Conservation (phyloP, 805 yeast genomes). For the Yarrowia deformans region DNA sequence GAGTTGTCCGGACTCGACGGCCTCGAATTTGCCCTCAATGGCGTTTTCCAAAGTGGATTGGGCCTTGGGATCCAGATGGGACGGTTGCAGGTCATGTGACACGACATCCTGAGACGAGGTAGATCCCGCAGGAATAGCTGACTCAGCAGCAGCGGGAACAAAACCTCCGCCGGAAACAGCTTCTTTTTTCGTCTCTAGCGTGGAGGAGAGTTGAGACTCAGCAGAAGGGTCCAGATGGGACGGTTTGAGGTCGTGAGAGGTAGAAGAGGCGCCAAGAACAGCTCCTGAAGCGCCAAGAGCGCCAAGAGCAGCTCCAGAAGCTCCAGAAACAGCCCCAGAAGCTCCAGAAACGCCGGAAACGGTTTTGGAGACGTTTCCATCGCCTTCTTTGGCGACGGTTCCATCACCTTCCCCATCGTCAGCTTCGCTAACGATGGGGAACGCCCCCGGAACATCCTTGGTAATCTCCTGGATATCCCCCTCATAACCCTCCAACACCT, state of each 20-base stretch:
- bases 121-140: slow-evolving; percentile 1
- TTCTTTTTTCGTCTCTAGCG: background rate
- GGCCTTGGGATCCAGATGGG: background rate
- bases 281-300: too few species aligned
- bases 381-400: too few species aligned
- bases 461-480: slow-evolving; percentile 34
- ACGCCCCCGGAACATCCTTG: slow-evolving; percentile 35
- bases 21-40: slow-evolving; percentile 9
- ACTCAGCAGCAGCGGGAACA: slow-evolving; percentile 1
- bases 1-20: slow-evolving; percentile 8
- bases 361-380: too few species aligned
- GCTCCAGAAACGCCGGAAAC: too few species aligned
- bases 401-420: too few species aligned
- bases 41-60: slow-evolving; percentile 6
- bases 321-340: too few species aligned
- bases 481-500: slow-evolving; percentile 4
- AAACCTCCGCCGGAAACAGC: slow-evolving; percentile 19
- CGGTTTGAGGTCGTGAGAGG: slow-evolving; percentile 21
- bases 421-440: background rate
- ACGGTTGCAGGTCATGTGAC: slow-evolving; percentile 20
- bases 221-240: background rate
- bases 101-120: background rate
- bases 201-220: background rate
- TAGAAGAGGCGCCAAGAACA: too few species aligned
- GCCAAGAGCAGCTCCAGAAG: too few species aligned